Conservation (phyloP, 352 stramenopile species). For the Globisporangium mamillatum region DNA sequence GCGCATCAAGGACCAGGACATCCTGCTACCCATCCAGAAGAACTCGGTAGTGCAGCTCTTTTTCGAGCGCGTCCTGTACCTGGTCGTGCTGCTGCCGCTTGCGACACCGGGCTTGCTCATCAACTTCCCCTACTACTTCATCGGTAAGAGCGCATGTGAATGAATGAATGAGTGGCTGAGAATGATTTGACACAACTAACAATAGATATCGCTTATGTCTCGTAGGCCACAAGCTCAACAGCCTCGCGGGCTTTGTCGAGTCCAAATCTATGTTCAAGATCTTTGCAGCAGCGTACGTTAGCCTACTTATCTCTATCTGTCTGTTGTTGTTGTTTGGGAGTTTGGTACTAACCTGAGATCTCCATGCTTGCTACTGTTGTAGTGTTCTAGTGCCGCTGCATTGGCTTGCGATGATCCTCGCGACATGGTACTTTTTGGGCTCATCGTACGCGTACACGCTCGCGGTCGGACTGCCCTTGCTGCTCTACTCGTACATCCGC, state of each 20-base stretch:
- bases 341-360: constrained; percentile 12
- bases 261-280: constrained; percentile 85
- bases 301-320: not conserved
- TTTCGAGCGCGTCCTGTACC: constrained; percentile 59
- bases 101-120: constrained; percentile 63
- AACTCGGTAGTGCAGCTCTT: constrained; percentile 61
- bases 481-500: constrained; percentile 77
- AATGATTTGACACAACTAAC: not conserved
- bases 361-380: constrained; percentile 6
- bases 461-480: constrained; percentile 49
- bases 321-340: constrained; percentile 2
- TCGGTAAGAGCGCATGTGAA: constrained; percentile 36
- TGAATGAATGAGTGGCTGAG: not conserved
- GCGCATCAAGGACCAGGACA: constrained; percentile 69
- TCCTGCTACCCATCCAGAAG: constrained; percentile 45
- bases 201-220: not conserved
- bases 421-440: constrained; percentile 50
- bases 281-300: constrained; percentile 55
- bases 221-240: constrained; percentile 68
- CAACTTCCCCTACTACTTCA: constrained; percentile 79
- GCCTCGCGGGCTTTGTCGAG: constrained; percentile 59
- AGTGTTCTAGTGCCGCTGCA: constrained; percentile 68
- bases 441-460: constrained; percentile 59
- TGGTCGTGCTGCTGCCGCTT: constrained; percentile 68
- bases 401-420: constrained; percentile 61